Base-by-base conservation (phyloP, 2,329 filamentous ascomycete species). In the Aspergillus ochraceus region DNA sequence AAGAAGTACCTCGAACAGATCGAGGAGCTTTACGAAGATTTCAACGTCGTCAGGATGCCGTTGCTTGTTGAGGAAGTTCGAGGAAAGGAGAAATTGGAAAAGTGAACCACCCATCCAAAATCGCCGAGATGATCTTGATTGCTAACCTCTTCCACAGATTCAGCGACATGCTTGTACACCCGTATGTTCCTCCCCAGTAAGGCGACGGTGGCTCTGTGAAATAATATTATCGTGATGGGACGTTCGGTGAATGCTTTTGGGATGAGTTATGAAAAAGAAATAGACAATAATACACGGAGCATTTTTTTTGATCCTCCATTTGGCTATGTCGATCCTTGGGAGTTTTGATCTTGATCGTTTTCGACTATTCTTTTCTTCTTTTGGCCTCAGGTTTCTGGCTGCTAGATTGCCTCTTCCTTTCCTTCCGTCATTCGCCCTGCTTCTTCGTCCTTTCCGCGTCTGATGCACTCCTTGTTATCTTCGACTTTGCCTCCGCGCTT, bases 1-100 rank as follows among this genome's bases (percentile, higher is more conserved):
- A 95, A 92, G 83, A 99, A 99, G 82, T 99, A 99, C 75, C 84
- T 99, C 49, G 93, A 98, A 74, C 94, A 99, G 83, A 98, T 98
- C 71, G 93, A 96, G 79, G 95, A 99, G 81, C 80, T 99, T 60
- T 99, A 99, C 75, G 93, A 97, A 73, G 95, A 99, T 77, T 99
- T 99, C 81, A 97, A 99, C 74, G 93, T 99, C 45, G 94, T 99
- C 68, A 94, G 94, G 83, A 98, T 99, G 93, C 95, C 95, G 42
- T 79, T 99, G 71, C 80, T 99, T 60, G 91, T 96, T 1, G 94
- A 99, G 76, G 95, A 99, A 80, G 93, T 99, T 10, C 84, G 95
- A 70, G 95, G 95, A 49, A 97, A 96, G 83, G 94, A 98, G 73
- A 94, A 88, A 78, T 80, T 99, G 68, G 92, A 96, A 79, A 91